Percentiles rank a stretch among this genome's conserved stretches.
phyloP scores from a whole-genome alignment of 164 flowering plant species.

The Liriodendron chinense region DNA sequence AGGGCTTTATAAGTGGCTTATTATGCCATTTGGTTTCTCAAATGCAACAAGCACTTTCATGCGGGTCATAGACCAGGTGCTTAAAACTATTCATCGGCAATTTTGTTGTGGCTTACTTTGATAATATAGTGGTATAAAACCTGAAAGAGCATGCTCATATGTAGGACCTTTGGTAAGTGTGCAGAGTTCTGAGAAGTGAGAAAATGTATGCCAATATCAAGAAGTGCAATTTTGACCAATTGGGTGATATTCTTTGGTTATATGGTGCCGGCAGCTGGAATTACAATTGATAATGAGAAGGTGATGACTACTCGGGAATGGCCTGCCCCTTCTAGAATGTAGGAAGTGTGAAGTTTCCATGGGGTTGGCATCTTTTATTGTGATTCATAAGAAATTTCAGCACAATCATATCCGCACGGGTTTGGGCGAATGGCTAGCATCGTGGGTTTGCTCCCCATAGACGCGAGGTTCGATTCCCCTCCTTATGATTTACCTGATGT shows the following conservation, averaged over 20 bases:
- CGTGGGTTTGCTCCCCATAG: too few relatives aligned
- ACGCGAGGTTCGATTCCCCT: too few relatives aligned
- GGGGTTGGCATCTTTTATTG: too few relatives aligned
- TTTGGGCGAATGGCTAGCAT: too few relatives aligned
- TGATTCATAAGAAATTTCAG: not conserved
- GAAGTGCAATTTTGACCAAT: not conserved
- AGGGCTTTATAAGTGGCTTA: too few relatives aligned
- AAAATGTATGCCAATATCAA: too few relatives aligned
- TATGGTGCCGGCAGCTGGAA: not conserved
- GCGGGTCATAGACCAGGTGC: not conserved
- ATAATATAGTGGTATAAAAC: not conserved
- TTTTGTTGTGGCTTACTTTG: not conserved
- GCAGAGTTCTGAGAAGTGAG: not conserved
- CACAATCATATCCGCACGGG: too few relatives aligned
- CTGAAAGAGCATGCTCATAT: not conserved
- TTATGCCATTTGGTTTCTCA: too few relatives aligned
- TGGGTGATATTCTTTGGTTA: not conserved
- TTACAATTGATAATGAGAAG: not conserved
- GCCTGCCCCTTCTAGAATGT: not conserved
- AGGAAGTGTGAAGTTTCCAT: not conserved
- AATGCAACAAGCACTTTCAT: conserved; percentile 2
- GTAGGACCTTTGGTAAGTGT: not conserved
- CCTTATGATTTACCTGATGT: too few relatives aligned
- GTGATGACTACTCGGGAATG: not conserved
- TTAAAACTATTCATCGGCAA: not conserved